Conservation (phyloP, 768 basidiomycete species). For the Hypholoma fasciculare region DNA sequence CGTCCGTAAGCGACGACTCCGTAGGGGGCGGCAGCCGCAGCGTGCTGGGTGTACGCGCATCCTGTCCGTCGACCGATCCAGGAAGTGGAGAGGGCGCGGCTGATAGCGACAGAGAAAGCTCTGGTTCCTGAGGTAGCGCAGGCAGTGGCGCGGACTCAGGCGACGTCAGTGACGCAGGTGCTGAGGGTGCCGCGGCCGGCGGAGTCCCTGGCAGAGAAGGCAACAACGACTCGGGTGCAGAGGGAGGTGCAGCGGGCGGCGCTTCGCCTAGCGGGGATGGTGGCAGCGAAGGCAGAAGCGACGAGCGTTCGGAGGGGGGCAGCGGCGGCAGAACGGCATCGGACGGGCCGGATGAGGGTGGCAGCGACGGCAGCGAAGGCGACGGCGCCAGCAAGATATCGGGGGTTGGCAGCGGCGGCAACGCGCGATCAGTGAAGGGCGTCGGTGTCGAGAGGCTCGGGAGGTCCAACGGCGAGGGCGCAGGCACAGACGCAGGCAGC, state of each 20-base stretch:
- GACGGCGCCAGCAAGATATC: neutral
- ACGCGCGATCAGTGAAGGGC: neutral
- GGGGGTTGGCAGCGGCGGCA: neutral
- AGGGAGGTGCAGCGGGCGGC: neutral
- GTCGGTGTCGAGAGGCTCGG: neutral
- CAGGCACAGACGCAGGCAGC: constrained; percentile 35
- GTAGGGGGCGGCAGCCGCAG: constrained; percentile 11
- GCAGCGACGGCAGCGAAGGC: constrained; percentile 33
- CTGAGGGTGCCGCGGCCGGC: constrained; percentile 14
- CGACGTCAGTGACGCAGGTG: constrained; percentile 11
- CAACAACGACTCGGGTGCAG: constrained; percentile 2
- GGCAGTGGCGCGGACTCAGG: constrained; percentile 1
- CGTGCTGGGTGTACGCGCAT: constrained; percentile 16
- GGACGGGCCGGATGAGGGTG: constrained; percentile 11
- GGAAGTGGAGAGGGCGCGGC: constrained; percentile 11
- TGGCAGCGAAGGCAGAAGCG: neutral
- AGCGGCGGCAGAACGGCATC: constrained; percentile 10
- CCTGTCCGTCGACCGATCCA: constrained; percentile 12
- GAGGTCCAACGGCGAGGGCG: neutral
- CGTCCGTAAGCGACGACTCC: constrained; percentile 11
- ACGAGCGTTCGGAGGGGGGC: constrained; percentile 1
- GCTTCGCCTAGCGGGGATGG: neutral
- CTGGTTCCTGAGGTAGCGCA: neutral
- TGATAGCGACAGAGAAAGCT: constrained; percentile 11
- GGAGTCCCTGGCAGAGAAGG: constrained; percentile 16